A percentile compares a stretch with the other conserved stretches of the same genome.
These are phyloP conservation scores for Breynia disticha DNA, from an alignment of 441 rosid species.

Conservation along the genomic window DNA sequence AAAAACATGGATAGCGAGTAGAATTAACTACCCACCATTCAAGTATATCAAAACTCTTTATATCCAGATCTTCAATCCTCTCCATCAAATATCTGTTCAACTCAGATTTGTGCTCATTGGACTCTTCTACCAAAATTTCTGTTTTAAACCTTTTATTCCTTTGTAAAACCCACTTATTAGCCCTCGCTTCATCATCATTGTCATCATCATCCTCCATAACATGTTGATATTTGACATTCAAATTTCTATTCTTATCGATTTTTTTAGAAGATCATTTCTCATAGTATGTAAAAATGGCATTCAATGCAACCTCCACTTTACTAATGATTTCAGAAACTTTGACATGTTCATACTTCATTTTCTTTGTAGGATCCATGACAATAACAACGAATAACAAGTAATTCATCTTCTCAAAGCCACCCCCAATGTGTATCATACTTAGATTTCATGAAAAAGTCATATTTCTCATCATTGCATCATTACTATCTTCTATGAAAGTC, in stretches of 20 bases:
- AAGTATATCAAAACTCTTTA: not conserved
- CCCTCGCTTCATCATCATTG: no score
- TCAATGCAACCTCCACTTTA: not conserved
- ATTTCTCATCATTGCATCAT: not conserved
- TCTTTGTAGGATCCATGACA: not conserved
- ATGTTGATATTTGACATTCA: no score
- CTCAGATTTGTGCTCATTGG: not conserved
- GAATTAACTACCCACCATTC: not conserved
- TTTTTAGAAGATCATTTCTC: no score
- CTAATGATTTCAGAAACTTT: not conserved
- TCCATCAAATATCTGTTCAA: not conserved
- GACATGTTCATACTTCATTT: not conserved
- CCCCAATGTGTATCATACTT: not conserved
- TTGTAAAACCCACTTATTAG: not conserved
- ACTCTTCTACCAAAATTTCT: not conserved
- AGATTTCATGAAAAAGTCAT: not conserved
- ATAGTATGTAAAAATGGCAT: no score
- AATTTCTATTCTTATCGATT: no score
- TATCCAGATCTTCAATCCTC: not conserved
- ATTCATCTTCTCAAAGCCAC: no score
- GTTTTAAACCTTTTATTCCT: no score
- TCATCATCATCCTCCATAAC: no score
- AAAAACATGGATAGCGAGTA: not conserved
- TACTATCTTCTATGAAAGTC: not conserved
- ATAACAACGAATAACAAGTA: not conserved